Evolutionary conservation across 2,329 filamentous ascomycete genomes (phyloP), one percentile per base, ranked within the genome.

Genomic region (Epichloe gansuensis): DNA sequence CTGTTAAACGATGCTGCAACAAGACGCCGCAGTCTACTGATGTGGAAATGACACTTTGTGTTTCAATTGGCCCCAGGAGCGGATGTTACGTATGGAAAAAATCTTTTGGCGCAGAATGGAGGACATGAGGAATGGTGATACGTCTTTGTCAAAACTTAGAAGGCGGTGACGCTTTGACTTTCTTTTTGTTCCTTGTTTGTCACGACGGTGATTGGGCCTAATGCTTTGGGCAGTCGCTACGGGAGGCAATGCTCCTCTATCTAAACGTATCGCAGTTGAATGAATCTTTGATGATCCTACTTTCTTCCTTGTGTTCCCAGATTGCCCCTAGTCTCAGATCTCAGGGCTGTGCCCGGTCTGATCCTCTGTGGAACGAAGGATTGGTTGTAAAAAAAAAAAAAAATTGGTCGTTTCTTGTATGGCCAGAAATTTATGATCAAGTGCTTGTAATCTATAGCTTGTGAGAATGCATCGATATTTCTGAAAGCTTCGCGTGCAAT

Each of bases 1-100:
- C 75, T 93, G 88, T 72, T 91, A 81, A 75, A 68, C 61, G 60
- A 57, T 57, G 58, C 59, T 51, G 55, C 58, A 64, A 44, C 13
- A 35, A 39, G 25, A 12, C 13, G 11, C 34, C 42, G 42, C 25
- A 51, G 15, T 51, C 45, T 21, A 46, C 37, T 39, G 42, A 13
- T 31, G 28, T 25, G 42, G n/a, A 25, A 42, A 21, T 38, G 58
- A 63, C 63, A 65, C 60, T 60, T 61, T 62, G 62, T 64, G 64
- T 67, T 62, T 65, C 60, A 58, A 60, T 63, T 63, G 60, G 63
- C 62, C 46, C 59, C 59, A 59, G 60, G 59, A 65, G 63, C 63
- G 60, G 60, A 66, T 60, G 60, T 66, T 60, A 60, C 58, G 60
- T 61, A 59, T 61, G 61, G 61, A 64, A 62, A 61, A 57, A 51